Percentiles rank a stretch among this genome's conserved stretches.
Conservation (phyloP, 495 filamentous ascomycete genomes). For the Penicillium samsonianum region DNA sequence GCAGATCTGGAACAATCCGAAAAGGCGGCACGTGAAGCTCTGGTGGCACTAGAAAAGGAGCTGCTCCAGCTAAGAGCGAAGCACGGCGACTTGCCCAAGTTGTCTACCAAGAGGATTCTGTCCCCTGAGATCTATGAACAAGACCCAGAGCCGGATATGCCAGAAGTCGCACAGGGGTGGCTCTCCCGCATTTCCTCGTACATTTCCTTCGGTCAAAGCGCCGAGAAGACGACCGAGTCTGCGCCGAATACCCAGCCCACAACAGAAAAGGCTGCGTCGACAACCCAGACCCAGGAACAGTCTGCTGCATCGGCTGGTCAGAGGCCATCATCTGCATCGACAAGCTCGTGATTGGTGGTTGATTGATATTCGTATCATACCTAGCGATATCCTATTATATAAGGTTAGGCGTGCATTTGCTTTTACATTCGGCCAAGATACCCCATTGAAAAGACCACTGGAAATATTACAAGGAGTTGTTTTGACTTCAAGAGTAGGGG, state of each 20-base stretch:
- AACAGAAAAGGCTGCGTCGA: neutral
- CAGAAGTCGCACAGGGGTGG: constrained; percentile 31
- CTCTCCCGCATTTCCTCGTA: constrained; percentile 39
- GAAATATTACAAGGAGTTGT: neutral
- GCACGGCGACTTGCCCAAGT: constrained; percentile 33
- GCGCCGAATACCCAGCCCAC: neutral
- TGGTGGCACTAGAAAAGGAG: constrained; percentile 70
- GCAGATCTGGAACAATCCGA: constrained; percentile 66
- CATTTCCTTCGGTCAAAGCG: constrained; percentile 27
- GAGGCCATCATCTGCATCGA: neutral
- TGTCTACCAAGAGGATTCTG: constrained; percentile 39
- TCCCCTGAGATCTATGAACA: constrained; percentile 49
- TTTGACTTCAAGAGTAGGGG: neutral
- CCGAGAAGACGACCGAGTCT: neutral
- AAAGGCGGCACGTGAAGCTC: constrained; percentile 54
- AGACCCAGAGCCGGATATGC: constrained; percentile 35
- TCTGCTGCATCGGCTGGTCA: neutral
- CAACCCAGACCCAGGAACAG: neutral
- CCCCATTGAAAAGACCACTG: constrained; percentile 8
- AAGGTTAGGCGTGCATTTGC: constrained; percentile 7
- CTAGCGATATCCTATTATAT: constrained; percentile 1
- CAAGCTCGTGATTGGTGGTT: neutral
- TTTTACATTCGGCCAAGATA: constrained; percentile 11
- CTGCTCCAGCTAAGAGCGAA: constrained; percentile 57
- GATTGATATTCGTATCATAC: neutral